Conservation (phyloP, 768 basidiomycete genomes). For the Boletus vinaceobasis region DNA sequence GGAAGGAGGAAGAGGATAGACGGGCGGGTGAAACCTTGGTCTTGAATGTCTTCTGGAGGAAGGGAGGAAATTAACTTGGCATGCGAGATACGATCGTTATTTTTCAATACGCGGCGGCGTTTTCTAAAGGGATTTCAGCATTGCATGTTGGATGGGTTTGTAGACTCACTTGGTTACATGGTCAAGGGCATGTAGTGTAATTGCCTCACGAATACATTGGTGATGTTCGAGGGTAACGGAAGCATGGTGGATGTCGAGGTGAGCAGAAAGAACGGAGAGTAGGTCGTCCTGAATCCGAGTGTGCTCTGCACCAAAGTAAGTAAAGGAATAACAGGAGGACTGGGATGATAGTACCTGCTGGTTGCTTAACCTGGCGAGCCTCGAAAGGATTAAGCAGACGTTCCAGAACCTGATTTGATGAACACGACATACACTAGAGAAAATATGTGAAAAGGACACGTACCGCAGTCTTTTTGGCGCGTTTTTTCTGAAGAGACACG, state of each 20-base stretch:
- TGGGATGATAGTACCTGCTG: slow-evolving; percentile 40
- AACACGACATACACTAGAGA: neutral
- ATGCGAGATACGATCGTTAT: slow-evolving; percentile 86
- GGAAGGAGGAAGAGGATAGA: slow-evolving; percentile 90
- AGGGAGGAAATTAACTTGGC: slow-evolving; percentile 55
- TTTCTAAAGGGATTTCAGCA: slow-evolving; percentile 53
- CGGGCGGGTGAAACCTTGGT: slow-evolving; percentile 97
- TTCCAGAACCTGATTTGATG: slow-evolving; percentile 46
- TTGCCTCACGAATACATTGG: slow-evolving; percentile 59
- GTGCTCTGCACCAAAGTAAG: slow-evolving; percentile 37
- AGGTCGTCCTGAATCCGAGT: slow-evolving; percentile 62
- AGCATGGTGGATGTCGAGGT: slow-evolving; percentile 77
- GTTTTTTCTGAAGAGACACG: slow-evolving; percentile 26
- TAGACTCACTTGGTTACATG: slow-evolving; percentile 77
- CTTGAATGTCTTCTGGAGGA: slow-evolving; percentile 75
- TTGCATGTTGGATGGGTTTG: neutral
- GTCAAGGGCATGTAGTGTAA: slow-evolving; percentile 78
- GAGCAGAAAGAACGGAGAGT: slow-evolving; percentile 58
- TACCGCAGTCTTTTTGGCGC: slow-evolving; percentile 23
- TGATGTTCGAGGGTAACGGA: slow-evolving; percentile 64
- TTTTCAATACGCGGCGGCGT: slow-evolving; percentile 84
- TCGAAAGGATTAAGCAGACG: slow-evolving; percentile 55
- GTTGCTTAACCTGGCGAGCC: slow-evolving; percentile 49
- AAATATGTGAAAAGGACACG: slow-evolving; percentile 6
- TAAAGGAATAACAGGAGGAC: neutral